A percentile compares a stretch with the other conserved stretches of the same genome.
These are phyloP conservation scores for Aspergillus ostianus DNA, from an alignment of 495 filamentous ascomycete species.

Conservation along the genomic window DNA sequence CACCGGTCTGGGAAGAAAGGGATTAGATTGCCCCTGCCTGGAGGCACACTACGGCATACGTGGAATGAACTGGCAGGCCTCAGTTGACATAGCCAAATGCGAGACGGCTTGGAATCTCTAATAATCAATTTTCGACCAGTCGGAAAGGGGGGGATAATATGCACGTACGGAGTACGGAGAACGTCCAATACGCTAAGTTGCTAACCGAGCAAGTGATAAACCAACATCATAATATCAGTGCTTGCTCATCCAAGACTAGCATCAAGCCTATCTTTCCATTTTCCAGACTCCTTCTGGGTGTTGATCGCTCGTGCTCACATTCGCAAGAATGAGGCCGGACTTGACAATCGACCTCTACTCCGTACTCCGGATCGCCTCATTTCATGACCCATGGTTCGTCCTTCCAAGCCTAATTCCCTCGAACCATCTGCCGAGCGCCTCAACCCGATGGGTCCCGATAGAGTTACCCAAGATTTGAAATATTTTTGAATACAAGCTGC, in stretches of 20 bases:
- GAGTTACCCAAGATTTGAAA: not conserved
- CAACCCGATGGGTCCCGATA: not conserved
- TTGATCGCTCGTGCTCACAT: too few species aligned
- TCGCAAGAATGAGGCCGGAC: not conserved
- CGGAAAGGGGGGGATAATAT: too few species aligned
- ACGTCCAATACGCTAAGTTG: too few species aligned
- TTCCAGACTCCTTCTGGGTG: not conserved
- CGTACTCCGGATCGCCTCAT: not conserved
- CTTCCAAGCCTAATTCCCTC: not conserved
- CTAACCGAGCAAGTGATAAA: too few species aligned
- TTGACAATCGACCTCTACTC: not conserved
- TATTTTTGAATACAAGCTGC: not conserved
- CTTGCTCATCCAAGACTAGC: not conserved
- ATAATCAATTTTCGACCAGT: too few species aligned
- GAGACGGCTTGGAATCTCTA: too few species aligned
- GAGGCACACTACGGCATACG: too few species aligned
- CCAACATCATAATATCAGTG: not conserved
- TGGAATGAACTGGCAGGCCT: not conserved
- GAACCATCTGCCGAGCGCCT: not conserved
- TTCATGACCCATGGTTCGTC: not conserved
- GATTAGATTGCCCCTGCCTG: too few species aligned
- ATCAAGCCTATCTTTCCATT: not conserved
- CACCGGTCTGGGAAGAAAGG: too few species aligned
- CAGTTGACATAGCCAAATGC: not conserved
- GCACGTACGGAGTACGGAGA: too few species aligned